A percentile compares a stretch with the other conserved stretches of the same genome.
phyloP scores from a whole-genome alignment of 1,139 yeast species.

The Yamadazyma triangularis region DNA sequence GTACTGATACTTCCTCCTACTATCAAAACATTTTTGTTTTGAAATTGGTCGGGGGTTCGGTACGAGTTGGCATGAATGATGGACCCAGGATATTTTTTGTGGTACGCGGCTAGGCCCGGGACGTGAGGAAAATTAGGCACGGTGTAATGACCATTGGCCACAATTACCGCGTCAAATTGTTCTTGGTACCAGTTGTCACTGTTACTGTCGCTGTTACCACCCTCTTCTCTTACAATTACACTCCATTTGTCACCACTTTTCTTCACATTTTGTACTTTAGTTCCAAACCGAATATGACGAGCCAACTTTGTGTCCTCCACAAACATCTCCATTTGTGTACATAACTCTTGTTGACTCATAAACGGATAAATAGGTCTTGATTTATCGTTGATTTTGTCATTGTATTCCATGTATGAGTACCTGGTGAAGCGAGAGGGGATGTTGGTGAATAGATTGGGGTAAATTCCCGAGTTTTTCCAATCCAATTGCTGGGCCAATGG shows the following conservation, averaged over 20 bases:
- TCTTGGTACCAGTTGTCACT: slow-evolving; percentile 45
- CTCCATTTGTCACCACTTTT: slow-evolving; percentile 40
- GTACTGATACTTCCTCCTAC: slow-evolving; percentile 52
- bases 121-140: slow-evolving; percentile 47
- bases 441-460: slow-evolving; percentile 41
- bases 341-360: slow-evolving; percentile 35
- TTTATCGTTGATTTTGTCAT: slow-evolving; percentile 21
- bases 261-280: slow-evolving; percentile 34
- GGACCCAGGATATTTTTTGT: slow-evolving; percentile 36
- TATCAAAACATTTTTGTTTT: slow-evolving; percentile 38
- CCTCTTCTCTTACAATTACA: slow-evolving; percentile 31
- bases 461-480: slow-evolving; percentile 43
- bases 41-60: slow-evolving; percentile 44
- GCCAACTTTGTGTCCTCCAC: slow-evolving; percentile 24
- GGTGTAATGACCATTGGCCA: slow-evolving; percentile 54
- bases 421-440: slow-evolving; percentile 41
- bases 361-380: slow-evolving; percentile 33
- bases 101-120: slow-evolving; percentile 51
- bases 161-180: slow-evolving; percentile 45
- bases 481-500: slow-evolving; percentile 17
- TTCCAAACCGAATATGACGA: slow-evolving; percentile 30
- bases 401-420: slow-evolving; percentile 34
- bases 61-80: slow-evolving; percentile 59
- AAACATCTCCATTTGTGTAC: slow-evolving; percentile 24
- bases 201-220: no score